These are phyloP conservation scores for Phlebopus sp. DNA, from an alignment of 1,284 basidiomycete species.

Conservation along the genomic window DNA sequence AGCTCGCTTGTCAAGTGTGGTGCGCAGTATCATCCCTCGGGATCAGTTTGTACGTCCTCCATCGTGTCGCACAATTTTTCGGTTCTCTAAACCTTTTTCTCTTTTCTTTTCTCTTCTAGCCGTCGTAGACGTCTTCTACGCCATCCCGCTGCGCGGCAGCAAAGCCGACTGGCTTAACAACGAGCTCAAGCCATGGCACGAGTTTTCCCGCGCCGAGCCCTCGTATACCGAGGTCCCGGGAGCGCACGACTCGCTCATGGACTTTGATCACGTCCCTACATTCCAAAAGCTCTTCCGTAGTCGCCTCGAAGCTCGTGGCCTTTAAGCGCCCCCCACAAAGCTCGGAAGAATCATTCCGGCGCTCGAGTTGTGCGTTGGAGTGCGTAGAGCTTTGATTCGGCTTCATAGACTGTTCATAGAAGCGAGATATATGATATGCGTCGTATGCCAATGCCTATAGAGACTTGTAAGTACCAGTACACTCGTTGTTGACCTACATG, in stretches of 20 bases:
- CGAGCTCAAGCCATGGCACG: conserved; percentile 32
- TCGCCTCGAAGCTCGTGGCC: conserved; percentile 28
- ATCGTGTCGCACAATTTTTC: background rate
- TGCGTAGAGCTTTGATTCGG: too few relatives aligned
- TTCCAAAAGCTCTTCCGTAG: conserved; percentile 34
- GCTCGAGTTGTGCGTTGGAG: too few relatives aligned
- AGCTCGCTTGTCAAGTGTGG: conserved; percentile 32
- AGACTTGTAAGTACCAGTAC: too few relatives aligned
- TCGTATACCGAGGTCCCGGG: conserved; percentile 31
- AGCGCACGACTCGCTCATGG: conserved; percentile 33
- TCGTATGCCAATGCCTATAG: too few relatives aligned
- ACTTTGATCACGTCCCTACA: conserved; percentile 31
- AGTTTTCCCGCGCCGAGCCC: conserved; percentile 24
- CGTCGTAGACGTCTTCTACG: conserved; percentile 28
- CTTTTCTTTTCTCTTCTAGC: too few relatives aligned
- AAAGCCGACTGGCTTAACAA: conserved; percentile 36
- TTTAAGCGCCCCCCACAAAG: too few relatives aligned
- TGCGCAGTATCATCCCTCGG: conserved; percentile 24
- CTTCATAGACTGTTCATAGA: too few relatives aligned
- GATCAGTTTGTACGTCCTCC: conserved; percentile 24
- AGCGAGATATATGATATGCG: too few relatives aligned
- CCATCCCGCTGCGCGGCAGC: conserved; percentile 28
- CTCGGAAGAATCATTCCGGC: too few relatives aligned
- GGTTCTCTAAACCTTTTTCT: too few relatives aligned
- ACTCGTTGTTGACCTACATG: too few relatives aligned